Conservation (phyloP, 371 early-diverging fungal species). For the Apophysomyces variabilis region DNA sequence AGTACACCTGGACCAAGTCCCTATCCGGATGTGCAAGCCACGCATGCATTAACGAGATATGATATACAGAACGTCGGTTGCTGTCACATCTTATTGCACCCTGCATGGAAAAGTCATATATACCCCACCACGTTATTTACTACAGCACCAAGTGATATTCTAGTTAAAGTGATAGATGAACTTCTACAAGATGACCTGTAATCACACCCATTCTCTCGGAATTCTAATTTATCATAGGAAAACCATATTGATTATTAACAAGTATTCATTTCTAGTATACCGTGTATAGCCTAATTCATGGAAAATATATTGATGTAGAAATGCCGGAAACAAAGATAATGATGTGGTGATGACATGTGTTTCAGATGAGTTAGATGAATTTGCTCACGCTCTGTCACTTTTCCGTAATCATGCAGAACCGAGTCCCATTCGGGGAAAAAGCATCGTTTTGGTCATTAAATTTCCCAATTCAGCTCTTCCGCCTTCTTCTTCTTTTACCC, state of each 20-base stretch:
- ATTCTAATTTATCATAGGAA: too few species aligned
- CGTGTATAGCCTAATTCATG: too few species aligned
- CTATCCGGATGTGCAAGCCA: slow-evolving; percentile 89
- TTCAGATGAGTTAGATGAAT: too few species aligned
- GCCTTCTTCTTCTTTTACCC: background rate
- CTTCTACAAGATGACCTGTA: background rate
- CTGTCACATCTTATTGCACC: slow-evolving; percentile 85
- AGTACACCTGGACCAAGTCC: slow-evolving; percentile 70
- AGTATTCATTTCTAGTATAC: too few species aligned
- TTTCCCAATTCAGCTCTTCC: background rate
- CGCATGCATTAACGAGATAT: slow-evolving; percentile 74
- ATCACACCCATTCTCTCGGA: too few species aligned
- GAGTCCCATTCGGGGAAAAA: slow-evolving; percentile 1
- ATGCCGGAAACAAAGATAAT: too few species aligned
- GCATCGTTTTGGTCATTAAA: slow-evolving; percentile 1
- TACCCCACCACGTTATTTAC: slow-evolving; percentile 91
- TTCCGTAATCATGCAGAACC: slow-evolving; percentile 4
- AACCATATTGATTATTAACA: too few species aligned
- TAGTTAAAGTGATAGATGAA: slow-evolving; percentile 48
- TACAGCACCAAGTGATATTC: slow-evolving; percentile 71
- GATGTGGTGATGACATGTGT: too few species aligned
- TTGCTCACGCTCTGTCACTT: too few species aligned
- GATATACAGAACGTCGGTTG: slow-evolving; percentile 78
- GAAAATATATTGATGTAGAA: too few species aligned
- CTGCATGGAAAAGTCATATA: slow-evolving; percentile 83